Conservation (phyloP, 148 eudicot genomes). For the Fagopyrum esculentum region DNA sequence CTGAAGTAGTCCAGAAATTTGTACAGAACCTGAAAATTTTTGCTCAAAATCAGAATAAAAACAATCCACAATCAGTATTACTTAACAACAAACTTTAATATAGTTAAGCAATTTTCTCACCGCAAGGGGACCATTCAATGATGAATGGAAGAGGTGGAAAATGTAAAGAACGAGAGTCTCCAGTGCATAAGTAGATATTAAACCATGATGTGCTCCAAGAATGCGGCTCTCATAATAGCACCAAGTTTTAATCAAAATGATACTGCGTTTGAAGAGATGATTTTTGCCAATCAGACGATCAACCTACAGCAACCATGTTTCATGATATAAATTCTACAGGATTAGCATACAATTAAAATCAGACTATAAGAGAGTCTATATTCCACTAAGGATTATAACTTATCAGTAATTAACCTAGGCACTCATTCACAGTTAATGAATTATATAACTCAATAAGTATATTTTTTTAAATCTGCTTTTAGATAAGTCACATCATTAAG, state of each 20-base stretch:
- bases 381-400: not conserved
- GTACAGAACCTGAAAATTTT: slow-evolving; percentile 60
- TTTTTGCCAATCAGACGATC: slow-evolving; percentile 72
- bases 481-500: not conserved
- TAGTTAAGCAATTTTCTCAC: slow-evolving; percentile 36
- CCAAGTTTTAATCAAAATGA: slow-evolving; percentile 92
- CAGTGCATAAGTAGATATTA: slow-evolving; percentile 93
- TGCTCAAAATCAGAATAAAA: slow-evolving; percentile 12
- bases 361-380: not conserved
- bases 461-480: not conserved
- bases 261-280: slow-evolving; percentile 89
- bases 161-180: slow-evolving; percentile 87
- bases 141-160: slow-evolving; percentile 76
- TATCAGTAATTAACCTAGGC: not conserved
- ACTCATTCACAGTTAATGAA: not conserved
- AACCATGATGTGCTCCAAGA: slow-evolving; percentile 93
- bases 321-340: not conserved
- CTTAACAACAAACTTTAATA: not conserved
- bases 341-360: not conserved
- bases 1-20: slow-evolving; percentile 91
- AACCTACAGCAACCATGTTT: slow-evolving; percentile 38
- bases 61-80: slow-evolving; percentile 18
- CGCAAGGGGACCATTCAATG: slow-evolving; percentile 79
- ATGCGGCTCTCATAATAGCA: slow-evolving; percentile 98
- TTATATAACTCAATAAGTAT: not conserved